Base-by-base conservation (phyloP, 192 early-diverging fungal genomes). In the Geosiphon pyriformis region DNA sequence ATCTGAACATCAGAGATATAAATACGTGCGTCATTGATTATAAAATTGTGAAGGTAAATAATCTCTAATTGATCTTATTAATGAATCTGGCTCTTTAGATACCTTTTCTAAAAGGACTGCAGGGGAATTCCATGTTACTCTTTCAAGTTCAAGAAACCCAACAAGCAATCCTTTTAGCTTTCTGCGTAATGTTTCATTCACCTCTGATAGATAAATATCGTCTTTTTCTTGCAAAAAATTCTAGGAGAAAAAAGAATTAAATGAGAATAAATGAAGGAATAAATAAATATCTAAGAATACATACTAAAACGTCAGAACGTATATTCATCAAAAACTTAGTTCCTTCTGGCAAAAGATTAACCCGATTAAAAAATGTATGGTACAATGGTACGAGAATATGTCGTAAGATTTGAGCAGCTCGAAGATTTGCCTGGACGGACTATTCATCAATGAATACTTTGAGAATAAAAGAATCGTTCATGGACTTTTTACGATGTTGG, bases 81-180 rank as follows among this genome's bases (percentile, higher is more conserved):
- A 1, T n/a, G n/a, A n/a, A n/a, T n/a, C n/a, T n/a, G n/a, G n/a
- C n/a, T n/a, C n/a, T n/a, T n/a, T n/a, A 11, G 63, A 56, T 60
- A 94, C 89, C 76, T 91, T 93, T 71, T 96, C 94, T 15, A 96
- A 78, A 2, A 92, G 71, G 25, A 72, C 78, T 1, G 91, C 92
- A 7, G 90, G 85, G 7, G 85, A 88, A 64, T 84, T 80, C 93
- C 94, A 94, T 0, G 91, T 91, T 10, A 96, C 79, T 34, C 90
- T 79, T 51, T 91, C 87, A 18, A 94, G 78, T 52, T 89, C 90
- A 59, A 94, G 70, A 29, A 82, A 87, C 17, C 84, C 86, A 29
- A 92, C 81, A 25, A 94, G 83, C 85, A 86, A 91, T n/a, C 75
- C 77, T 66, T 91, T 84, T 2, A 96, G 72, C 65, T 85, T 85